A percentile compares a stretch with the other conserved stretches of the same genome.
phyloP scores from a whole-genome alignment of 2,329 filamentous ascomycete species.

The Dactylella cylindrospora region DNA sequence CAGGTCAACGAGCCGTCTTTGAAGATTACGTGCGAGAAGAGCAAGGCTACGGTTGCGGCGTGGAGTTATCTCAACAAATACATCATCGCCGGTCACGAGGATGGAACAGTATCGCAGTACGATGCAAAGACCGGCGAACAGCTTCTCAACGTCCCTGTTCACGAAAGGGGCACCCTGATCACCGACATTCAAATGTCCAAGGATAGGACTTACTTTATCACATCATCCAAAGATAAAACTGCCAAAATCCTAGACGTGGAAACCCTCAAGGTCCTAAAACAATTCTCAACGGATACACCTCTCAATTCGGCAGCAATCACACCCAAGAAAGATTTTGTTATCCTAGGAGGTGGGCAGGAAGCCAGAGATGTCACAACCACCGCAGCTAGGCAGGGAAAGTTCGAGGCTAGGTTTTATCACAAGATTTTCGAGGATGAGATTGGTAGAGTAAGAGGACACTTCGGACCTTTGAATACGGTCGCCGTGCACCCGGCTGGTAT shows the following conservation, averaged over 20 bases:
- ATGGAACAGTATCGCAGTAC: conserved; percentile 86
- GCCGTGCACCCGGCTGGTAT: conserved; percentile 88
- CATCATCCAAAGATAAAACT: conserved; percentile 95
- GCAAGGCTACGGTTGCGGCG: conserved; percentile 94
- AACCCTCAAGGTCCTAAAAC: conserved; percentile 90
- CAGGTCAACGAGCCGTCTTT: conserved; percentile 81
- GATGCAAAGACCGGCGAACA: conserved; percentile 72
- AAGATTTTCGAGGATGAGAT: conserved; percentile 99
- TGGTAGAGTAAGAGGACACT: conserved; percentile 93
- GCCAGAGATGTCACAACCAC: conserved; percentile 99
- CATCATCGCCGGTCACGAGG: conserved; percentile 97
- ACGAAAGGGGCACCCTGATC: conserved; percentile 80
- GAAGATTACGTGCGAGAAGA: conserved; percentile 89
- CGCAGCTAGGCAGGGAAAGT: conserved; percentile 91
- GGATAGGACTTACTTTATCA: conserved; percentile 98
- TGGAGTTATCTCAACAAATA: conserved; percentile 94
- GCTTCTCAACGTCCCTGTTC: conserved; percentile 75
- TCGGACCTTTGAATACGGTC: conserved; percentile 94
- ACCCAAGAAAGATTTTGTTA: conserved; percentile 94
- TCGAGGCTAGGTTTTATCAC: conserved; percentile 99
- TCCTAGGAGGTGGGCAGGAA: conserved; percentile 95
- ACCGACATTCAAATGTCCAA: conserved; percentile 93
- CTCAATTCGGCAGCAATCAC: conserved; percentile 95
- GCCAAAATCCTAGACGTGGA: conserved; percentile 86
- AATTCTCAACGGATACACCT: conserved; percentile 85